Evolutionary conservation across 2,329 filamentous ascomycete genomes (phyloP).

Genomic region (Aspergillus pseudonomiae): DNA sequence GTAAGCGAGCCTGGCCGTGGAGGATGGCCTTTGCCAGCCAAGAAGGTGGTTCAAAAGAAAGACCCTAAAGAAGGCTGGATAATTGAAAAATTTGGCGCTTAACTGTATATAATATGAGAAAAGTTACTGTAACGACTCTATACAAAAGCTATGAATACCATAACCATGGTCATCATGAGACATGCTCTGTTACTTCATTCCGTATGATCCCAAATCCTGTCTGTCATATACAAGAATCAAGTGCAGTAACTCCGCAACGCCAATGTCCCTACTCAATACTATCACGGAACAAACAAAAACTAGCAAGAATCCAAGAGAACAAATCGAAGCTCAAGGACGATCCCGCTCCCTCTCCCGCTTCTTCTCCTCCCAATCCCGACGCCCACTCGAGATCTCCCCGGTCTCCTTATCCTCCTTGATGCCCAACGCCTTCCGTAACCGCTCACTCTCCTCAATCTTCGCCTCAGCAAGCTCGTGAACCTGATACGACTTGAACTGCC

Average conservation of each 20-base stretch:
- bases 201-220: neutral
- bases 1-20: constrained; percentile 68
- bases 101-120: constrained; percentile 22
- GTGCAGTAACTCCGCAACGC: constrained; percentile 5
- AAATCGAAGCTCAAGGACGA: constrained; percentile 16
- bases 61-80: constrained; percentile 74
- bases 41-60: constrained; percentile 80
- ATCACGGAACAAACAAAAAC: neutral
- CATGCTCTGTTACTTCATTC: neutral
- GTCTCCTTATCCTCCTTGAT: constrained; percentile 86
- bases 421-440: constrained; percentile 80
- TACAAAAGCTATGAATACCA: constrained; percentile 5
- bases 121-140: constrained; percentile 6
- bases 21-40: constrained; percentile 85
- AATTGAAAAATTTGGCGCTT: constrained; percentile 58
- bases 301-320: neutral
- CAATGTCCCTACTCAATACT: neutral
- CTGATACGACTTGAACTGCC: constrained; percentile 81
- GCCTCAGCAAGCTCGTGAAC: constrained; percentile 95
- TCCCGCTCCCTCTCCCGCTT: constrained; percentile 23
- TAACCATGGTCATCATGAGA: neutral
- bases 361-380: constrained; percentile 14
- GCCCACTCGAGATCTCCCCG: constrained; percentile 59
- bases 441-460: constrained; percentile 94
- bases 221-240: neutral